Conservation (phyloP, 2,329 filamentous ascomycete species). For the Podosphaera aphanis region DNA sequence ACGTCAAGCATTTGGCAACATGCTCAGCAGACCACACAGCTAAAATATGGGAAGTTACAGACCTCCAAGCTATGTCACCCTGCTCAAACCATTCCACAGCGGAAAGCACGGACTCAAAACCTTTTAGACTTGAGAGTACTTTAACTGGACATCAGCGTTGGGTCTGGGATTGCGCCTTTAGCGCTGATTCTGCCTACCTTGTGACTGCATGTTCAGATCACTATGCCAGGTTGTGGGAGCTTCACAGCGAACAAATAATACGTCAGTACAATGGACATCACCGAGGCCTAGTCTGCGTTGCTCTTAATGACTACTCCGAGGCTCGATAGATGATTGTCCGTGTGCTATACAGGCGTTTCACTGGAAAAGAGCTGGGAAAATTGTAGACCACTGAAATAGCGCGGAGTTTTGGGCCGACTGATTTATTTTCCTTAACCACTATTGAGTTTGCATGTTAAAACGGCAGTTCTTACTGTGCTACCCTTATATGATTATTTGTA, state of each 20-base stretch:
- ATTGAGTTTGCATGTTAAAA: too few species aligned
- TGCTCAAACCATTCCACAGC: slow-evolving; percentile 9
- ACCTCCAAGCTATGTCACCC: slow-evolving; percentile 30
- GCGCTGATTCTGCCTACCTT: slow-evolving; percentile 48
- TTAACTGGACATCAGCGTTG: slow-evolving; percentile 50
- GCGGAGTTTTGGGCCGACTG: too few species aligned
- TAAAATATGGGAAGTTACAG: slow-evolving; percentile 80
- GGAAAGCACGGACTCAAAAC: slow-evolving; percentile 22
- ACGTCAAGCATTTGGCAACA: slow-evolving; percentile 51
- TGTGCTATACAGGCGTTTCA: neutral
- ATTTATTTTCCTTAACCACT: too few species aligned
- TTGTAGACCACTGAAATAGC: too few species aligned
- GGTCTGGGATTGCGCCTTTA: slow-evolving; percentile 63
- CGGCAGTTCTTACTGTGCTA: too few species aligned
- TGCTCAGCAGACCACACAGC: slow-evolving; percentile 61
- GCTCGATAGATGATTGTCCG: slow-evolving; percentile 2
- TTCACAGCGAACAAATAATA: slow-evolving; percentile 45
- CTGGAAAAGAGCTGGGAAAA: neutral
- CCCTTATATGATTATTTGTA: too few species aligned
- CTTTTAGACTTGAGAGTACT: slow-evolving; percentile 43
- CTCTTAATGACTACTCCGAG: slow-evolving; percentile 9
- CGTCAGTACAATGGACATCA: slow-evolving; percentile 58
- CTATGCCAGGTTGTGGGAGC: slow-evolving; percentile 50
- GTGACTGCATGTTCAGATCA: slow-evolving; percentile 55
- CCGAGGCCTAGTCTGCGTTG: slow-evolving; percentile 23